Conservation (phyloP, 306 rosid species). For the Quillaja saponaria region DNA sequence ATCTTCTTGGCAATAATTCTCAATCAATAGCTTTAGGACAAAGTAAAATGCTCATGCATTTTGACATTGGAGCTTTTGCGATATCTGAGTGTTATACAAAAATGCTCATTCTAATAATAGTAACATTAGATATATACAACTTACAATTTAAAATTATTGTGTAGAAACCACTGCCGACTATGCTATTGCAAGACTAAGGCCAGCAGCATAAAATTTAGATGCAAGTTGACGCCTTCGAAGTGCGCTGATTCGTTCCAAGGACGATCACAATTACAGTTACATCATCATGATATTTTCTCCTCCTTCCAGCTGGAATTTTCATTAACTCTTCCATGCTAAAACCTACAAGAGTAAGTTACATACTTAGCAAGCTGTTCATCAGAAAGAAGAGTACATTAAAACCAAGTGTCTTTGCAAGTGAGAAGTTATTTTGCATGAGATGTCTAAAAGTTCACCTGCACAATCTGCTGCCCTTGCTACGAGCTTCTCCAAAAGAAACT, state of each 20-base stretch:
- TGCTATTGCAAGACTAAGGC: too few relatives aligned
- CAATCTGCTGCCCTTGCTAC: slow-evolving; percentile 72
- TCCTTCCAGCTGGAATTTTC: slow-evolving; percentile 84
- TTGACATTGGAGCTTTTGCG: background rate
- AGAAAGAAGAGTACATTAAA: background rate
- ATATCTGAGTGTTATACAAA: slow-evolving; percentile 12
- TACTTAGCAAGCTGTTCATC: background rate
- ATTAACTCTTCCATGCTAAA: slow-evolving; percentile 87
- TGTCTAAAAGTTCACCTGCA: slow-evolving; percentile 53
- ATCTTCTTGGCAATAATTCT: too few relatives aligned
- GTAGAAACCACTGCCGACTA: background rate
- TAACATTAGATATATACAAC: slow-evolving; percentile 29
- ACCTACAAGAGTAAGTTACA: slow-evolving; percentile 50
- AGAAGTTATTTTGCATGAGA: background rate
- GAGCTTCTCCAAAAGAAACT: slow-evolving; percentile 85
- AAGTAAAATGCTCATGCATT: too few relatives aligned
- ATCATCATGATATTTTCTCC: slow-evolving; percentile 97
- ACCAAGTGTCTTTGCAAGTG: background rate
- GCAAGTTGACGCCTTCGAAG: slow-evolving; percentile 88
- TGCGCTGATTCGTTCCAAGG: slow-evolving; percentile 85
- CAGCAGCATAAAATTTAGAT: slow-evolving; percentile 17
- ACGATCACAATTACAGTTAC: slow-evolving; percentile 84
- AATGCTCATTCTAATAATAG: slow-evolving; percentile 14
- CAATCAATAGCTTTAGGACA: too few relatives aligned
- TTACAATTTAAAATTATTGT: slow-evolving; percentile 2